Base-by-base conservation (phyloP, 805 yeast genomes). In the Metschnikowia amazonensis region DNA sequence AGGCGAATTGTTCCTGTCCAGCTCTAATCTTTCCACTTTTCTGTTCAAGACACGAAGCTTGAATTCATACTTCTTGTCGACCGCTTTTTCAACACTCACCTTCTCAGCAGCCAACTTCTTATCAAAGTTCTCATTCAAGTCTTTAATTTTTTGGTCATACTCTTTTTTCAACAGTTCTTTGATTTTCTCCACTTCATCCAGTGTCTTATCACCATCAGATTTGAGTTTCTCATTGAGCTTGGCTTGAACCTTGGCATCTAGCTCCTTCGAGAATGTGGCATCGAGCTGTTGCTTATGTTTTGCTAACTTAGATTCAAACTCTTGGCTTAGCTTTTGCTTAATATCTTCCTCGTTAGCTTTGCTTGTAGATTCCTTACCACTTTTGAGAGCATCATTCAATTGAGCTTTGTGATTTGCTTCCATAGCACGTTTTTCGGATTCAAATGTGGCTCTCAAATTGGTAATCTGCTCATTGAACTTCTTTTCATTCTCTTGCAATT, bases 61-160 rank as follows among this genome's bases (percentile, higher is more conserved):
- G 61, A 84, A 75, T 48, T 77, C 84, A 39, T 74, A 75, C 56
- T 81, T 81, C 58, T 80, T 77, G 41, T 77, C 76, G 35, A 79
- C 75, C 21, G 77, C 76, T 43, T 69, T 67, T 40, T 77, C 66
- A 2, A 76, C 72, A 37, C 70, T 75, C 27, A 68, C 72, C 43
- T 62, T 64, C 48, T 53, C 48, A 5, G 37, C 42, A 5, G 49
- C 49, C 43, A 60, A 38, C 34, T 43, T 46, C 42, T 46, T 47
- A 20, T 55, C 57, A 33, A 60, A 62, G 9, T 58, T 59, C 24
- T 50, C 44, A 32, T 60, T 58, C 39, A 62, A 52, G n/a, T 46
- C 43, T n/a, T 28, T 46, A 28, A 62, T 55, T 41, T 59, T 51
- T 4, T 45, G 49, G 37, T 62, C 63, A 35, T 55, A 47, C 23